phyloP scores from a whole-genome alignment of 1,139 yeast species.

The Geotrichum europaeum region DNA sequence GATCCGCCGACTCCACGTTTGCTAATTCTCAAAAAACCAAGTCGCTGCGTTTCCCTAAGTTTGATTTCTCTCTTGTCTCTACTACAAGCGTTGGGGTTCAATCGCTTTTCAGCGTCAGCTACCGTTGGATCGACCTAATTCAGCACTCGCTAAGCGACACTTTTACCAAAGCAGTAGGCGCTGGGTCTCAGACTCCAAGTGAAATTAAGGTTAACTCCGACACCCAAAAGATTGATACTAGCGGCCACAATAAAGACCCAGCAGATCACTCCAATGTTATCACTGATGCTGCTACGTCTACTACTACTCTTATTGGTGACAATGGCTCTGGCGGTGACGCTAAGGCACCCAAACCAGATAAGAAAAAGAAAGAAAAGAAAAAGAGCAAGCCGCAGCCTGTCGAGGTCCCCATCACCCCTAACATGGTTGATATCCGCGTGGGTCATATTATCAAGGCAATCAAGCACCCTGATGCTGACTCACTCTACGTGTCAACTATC shows the following conservation, averaged over 20 bases:
- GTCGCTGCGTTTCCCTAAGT: not conserved
- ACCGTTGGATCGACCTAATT: conserved; percentile 86
- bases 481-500: conserved; percentile 90
- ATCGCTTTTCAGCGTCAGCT: conserved; percentile 62
- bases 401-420: conserved; percentile 64
- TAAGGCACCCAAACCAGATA: conserved; percentile 28
- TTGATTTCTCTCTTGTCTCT: not conserved
- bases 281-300: conserved; percentile 19
- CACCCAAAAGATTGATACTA: conserved; percentile 24
- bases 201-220: conserved; percentile 59
- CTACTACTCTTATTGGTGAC: conserved; percentile 17
- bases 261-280: conserved; percentile 21
- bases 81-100: conserved; percentile 48
- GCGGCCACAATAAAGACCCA: conserved; percentile 8
- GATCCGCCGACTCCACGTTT: not conserved
- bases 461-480: conserved; percentile 96
- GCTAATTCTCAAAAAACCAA: not conserved
- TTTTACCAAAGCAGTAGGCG: conserved; percentile 38
- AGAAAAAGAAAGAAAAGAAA: conserved; percentile 63
- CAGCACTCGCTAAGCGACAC: conserved; percentile 51
- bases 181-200: conserved; percentile 58
- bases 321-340: conserved; percentile 29
- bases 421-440: conserved; percentile 85
- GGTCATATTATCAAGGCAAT: conserved; percentile 95
- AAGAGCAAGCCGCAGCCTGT: conserved; percentile 39